These are phyloP conservation scores for Cardiospermum halicacabum DNA, from an alignment of 345 rosid genomes.

Conservation along the genomic window DNA sequence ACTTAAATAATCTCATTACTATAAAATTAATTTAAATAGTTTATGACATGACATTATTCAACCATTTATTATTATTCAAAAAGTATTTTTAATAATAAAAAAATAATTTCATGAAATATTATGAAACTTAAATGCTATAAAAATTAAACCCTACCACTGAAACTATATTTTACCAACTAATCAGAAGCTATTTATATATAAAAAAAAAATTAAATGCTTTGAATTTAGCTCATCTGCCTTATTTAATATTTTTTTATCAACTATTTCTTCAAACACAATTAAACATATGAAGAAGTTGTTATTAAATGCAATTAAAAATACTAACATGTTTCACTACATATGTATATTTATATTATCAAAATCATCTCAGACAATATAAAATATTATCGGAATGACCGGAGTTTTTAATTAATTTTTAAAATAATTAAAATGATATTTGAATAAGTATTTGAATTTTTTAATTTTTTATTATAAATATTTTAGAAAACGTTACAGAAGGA, in stretches of 20 bases:
- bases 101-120: constrained; percentile 3
- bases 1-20: no score
- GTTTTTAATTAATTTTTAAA: no score
- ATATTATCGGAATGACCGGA: no score
- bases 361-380: no score
- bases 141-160: constrained; percentile 5
- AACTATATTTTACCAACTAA: constrained; percentile 14
- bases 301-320: neutral
- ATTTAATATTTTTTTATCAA: neutral
- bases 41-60: no score
- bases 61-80: no score
- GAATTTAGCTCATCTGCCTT: neutral
- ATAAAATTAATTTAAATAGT: no score
- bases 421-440: no score
- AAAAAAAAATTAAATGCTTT: neutral
- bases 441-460: no score
- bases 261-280: neutral
- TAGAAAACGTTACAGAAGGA: no score
- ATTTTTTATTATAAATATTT: no score
- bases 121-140: constrained; percentile 3
- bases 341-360: neutral
- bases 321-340: neutral
- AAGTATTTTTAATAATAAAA: no score
- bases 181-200: neutral
- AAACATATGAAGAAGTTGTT: neutral